Base-by-base conservation (phyloP, 257 asterid genomes). In the Solanum tarijense region DNA sequence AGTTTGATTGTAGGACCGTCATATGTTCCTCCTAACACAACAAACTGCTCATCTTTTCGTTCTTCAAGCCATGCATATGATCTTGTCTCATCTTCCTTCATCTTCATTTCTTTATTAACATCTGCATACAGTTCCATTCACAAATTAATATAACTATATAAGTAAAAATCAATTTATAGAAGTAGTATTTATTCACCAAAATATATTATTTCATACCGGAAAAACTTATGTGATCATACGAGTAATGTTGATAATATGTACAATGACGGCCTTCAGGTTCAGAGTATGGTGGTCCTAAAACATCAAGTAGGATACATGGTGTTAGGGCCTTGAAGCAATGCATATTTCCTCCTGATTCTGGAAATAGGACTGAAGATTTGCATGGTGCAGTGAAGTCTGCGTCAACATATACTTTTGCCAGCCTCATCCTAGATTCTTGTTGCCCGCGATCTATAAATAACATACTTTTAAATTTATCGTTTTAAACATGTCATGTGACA, bases 251-350 rank as follows among this genome's bases (percentile, higher is more conserved):
- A 43, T 73, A 91, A 84, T 88, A 84, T 43, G 88, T 34, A 74
- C 93, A 91, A 6, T 78, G 79, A 7, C 92, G 91, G 62, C 91
- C 89, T 66, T 89, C 87, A 9, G 79, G 9, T 36, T 83, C 74
- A 5, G 89, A 91, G 72, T 91, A 91, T 0, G 93, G 93, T 36
- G 92, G 93, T 14, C 90, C 90, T 10, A 90, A 69, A 32, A 91
- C 90, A 41, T 91, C 93, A 1, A 91, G 69, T 62, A 91, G 78
- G 32, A 90, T 90, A 87, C 93, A 90, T 10, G 90, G 88, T 23
- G 93, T 90, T 12, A 79, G 32, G 12, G 92, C 93, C 16, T 73
- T 88, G 86, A 91, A 91, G 48, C 88, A 84, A 39, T 91, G 93
- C 89, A 91, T 46, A 87, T 91, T 91, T 9, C 93, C 92, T 25